Evolutionary conservation across 2,329 filamentous ascomycete species (phyloP).

Genomic region (Stagonosporopsis rhizophila): DNA sequence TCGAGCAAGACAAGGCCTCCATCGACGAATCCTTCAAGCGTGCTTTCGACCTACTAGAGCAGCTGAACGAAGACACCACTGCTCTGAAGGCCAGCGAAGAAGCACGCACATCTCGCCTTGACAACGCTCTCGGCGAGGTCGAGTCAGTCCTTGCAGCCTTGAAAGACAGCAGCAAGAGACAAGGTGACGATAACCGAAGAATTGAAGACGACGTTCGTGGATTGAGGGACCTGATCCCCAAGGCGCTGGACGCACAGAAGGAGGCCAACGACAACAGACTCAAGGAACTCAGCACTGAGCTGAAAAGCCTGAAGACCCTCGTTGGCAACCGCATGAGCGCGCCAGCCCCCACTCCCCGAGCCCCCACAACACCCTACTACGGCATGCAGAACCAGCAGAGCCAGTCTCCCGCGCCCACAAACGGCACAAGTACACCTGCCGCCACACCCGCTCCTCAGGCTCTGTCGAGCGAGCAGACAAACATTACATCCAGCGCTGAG

Average conservation of each 20-base stretch:
- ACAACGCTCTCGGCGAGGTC: constrained; percentile 80
- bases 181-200: constrained; percentile 86
- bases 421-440: constrained; percentile 36
- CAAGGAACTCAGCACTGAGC: constrained; percentile 83
- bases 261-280: constrained; percentile 80
- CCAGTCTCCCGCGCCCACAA: constrained; percentile 30
- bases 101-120: constrained; percentile 81
- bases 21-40: constrained; percentile 95
- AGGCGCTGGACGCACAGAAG: constrained; percentile 86
- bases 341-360: constrained; percentile 32
- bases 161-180: constrained; percentile 78
- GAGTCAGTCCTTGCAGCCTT: constrained; percentile 82
- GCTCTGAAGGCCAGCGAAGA: constrained; percentile 86
- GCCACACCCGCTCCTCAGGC: constrained; percentile 19
- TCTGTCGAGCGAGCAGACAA: constrained; percentile 29
- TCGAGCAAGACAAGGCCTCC: constrained; percentile 91
- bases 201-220: constrained; percentile 85
- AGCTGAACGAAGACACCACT: constrained; percentile 88
- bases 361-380: constrained; percentile 35
- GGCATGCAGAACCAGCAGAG: constrained; percentile 24
- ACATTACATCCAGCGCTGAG: constrained; percentile 24
- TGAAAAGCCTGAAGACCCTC: constrained; percentile 91
- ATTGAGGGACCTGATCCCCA: constrained; percentile 85
- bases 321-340: constrained; percentile 68
- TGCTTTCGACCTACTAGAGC: constrained; percentile 89